Conservation (phyloP, 106 monocot genomes). For the Acanthochlamys bracteata region DNA sequence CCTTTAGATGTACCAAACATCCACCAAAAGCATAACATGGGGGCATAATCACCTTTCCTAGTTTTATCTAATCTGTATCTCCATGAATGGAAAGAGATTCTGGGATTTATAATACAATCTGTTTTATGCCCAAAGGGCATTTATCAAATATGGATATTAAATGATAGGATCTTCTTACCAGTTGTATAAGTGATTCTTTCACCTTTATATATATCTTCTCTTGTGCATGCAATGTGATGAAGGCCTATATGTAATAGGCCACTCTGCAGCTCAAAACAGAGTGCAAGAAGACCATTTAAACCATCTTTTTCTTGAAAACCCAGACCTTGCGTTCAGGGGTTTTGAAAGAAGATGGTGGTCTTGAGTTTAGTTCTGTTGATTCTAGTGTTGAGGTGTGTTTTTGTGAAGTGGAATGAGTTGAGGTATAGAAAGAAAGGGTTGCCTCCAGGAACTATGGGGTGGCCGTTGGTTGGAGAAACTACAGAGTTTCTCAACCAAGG, state of each 20-base stretch:
- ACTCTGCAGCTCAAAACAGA: background rate
- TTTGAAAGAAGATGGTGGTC: slow-evolving; percentile 2
- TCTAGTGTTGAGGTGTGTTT: background rate
- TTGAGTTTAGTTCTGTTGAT: background rate
- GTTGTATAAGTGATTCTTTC: too few relatives aligned
- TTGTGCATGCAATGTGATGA: background rate
- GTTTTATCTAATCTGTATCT: too few relatives aligned
- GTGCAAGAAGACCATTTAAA: background rate
- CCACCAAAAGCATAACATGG: too few relatives aligned
- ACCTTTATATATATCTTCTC: too few relatives aligned
- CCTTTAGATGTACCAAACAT: too few relatives aligned
- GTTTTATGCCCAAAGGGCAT: too few relatives aligned
- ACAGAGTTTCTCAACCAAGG: slow-evolving; percentile 28
- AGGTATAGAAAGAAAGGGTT: slow-evolving; percentile 14
- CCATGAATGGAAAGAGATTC: too few relatives aligned
- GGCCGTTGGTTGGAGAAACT: slow-evolving; percentile 30
- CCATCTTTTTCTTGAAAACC: too few relatives aligned
- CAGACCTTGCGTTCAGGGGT: background rate
- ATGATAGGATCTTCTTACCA: too few relatives aligned
- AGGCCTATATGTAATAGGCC: background rate
- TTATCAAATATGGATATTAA: too few relatives aligned
- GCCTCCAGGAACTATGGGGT: slow-evolving; percentile 37
- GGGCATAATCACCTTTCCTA: too few relatives aligned
- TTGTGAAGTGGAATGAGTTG: slow-evolving; percentile 29
- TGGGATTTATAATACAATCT: too few relatives aligned